Percentiles rank a stretch among this genome's conserved stretches.
Conservation (phyloP, 75 land plant species). For the Isoetes taiwanensis region DNA sequence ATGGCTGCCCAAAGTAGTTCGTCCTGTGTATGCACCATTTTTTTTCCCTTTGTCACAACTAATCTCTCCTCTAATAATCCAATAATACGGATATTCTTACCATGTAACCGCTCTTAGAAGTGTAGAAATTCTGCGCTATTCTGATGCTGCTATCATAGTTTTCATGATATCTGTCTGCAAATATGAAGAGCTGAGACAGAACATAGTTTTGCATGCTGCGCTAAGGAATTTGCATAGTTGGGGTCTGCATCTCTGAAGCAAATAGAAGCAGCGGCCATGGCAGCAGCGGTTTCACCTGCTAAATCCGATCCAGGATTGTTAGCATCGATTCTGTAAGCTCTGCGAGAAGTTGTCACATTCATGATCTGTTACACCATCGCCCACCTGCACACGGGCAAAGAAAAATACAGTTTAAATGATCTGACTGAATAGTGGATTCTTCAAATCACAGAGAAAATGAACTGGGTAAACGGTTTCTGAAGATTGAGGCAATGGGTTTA, state of each 20-base stretch:
- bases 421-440: too few species aligned
- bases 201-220: constrained; percentile 30
- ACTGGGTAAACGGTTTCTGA: too few species aligned
- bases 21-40: too few species aligned
- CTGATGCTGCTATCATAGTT: too few species aligned
- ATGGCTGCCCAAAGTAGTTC: constrained; percentile 73
- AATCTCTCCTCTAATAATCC: constrained; percentile 7
- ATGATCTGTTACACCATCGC: constrained; percentile 52
- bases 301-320: constrained; percentile 25
- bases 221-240: constrained; percentile 28
- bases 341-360: constrained; percentile 55
- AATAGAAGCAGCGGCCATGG: constrained; percentile 38
- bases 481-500: too few species aligned
- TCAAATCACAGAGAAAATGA: too few species aligned
- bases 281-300: constrained; percentile 36
- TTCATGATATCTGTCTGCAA: constrained; percentile 46
- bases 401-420: too few species aligned
- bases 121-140: constrained; percentile 39
- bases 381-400: constrained; percentile 48
- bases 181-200: constrained; percentile 51
- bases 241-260: constrained; percentile 19
- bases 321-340: constrained; percentile 30
- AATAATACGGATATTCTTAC: background rate
- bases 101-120: constrained; percentile 48
- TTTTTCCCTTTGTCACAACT: too few species aligned